phyloP scores from a whole-genome alignment of 768 basidiomycete genomes.

The Phanerochaete carnosa region DNA sequence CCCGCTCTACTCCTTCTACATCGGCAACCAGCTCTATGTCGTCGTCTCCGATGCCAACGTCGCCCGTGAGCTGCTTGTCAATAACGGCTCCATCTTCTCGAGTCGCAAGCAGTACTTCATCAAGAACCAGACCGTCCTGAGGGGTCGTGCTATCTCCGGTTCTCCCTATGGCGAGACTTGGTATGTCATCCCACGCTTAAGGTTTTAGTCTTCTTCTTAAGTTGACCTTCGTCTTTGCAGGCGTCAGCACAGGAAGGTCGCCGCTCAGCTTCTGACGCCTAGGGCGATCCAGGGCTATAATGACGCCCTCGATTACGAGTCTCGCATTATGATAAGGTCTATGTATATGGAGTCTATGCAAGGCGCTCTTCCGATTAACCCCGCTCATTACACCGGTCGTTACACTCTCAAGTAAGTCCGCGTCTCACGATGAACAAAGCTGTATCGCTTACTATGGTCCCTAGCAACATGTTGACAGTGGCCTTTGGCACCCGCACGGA shows the following conservation, averaged over 20 bases:
- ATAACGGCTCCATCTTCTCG: constrained; percentile 43
- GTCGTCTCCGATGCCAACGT: constrained; percentile 42
- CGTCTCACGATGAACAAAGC: background rate
- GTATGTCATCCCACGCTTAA: constrained; percentile 19
- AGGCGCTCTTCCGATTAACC: constrained; percentile 35
- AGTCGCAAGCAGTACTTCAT: constrained; percentile 44
- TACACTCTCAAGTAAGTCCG: constrained; percentile 25
- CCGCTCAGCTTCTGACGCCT: constrained; percentile 29
- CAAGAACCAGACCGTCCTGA: constrained; percentile 42
- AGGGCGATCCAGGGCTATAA: constrained; percentile 35
- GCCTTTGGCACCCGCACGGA: constrained; percentile 41
- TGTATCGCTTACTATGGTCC: constrained; percentile 3
- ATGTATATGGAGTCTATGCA: constrained; percentile 32
- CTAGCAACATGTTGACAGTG: constrained; percentile 45
- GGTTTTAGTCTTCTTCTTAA: background rate
- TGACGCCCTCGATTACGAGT: constrained; percentile 36
- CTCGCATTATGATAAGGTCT: constrained; percentile 34
- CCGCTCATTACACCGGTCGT: constrained; percentile 37
- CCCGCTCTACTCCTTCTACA: constrained; percentile 41
- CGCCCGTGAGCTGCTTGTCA: constrained; percentile 42
- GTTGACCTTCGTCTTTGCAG: constrained; percentile 15
- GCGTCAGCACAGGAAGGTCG: constrained; percentile 42
- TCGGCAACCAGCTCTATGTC: constrained; percentile 47
- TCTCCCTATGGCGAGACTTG: constrained; percentile 42
- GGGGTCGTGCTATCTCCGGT: constrained; percentile 41